Evolutionary conservation across 768 basidiomycete genomes (phyloP).

Genomic region (Peribolospora baueri): DNA sequence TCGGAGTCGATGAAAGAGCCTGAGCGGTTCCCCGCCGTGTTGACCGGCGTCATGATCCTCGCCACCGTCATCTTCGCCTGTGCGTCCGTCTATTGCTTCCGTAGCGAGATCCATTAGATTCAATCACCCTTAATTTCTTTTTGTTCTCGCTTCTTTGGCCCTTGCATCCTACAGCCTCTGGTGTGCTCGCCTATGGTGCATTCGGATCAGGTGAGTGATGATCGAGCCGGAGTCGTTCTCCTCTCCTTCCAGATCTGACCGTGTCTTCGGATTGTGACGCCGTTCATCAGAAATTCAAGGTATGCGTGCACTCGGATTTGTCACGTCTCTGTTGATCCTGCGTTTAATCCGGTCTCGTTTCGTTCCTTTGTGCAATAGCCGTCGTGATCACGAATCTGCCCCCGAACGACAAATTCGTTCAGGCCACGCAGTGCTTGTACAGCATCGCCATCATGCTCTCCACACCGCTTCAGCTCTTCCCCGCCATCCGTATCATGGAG

Average conservation of each 20-base stretch:
- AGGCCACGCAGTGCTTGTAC: slow-evolving; percentile 34
- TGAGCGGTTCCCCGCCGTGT: slow-evolving; percentile 61
- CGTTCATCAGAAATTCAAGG: no score
- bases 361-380: slow-evolving; percentile 17
- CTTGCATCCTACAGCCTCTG: slow-evolving; percentile 19
- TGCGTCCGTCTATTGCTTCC: slow-evolving; percentile 3
- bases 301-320: no score
- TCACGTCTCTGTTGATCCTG: neutral
- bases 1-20: slow-evolving; percentile 93
- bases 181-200: slow-evolving; percentile 60
- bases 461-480: slow-evolving; percentile 87
- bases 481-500: slow-evolving; percentile 88
- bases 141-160: neutral
- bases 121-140: no score
- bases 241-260: slow-evolving; percentile 15
- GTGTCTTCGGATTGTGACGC: no score
- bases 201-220: slow-evolving; percentile 29
- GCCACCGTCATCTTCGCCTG: slow-evolving; percentile 24
- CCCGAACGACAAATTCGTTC: slow-evolving; percentile 55
- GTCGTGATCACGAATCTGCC: slow-evolving; percentile 90
- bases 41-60: slow-evolving; percentile 80
- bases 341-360: neutral
- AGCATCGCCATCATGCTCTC: slow-evolving; percentile 75
- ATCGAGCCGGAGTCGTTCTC: no score
- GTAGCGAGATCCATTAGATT: no score